Evolutionary conservation across 2,329 filamentous ascomycete species (phyloP).

Genomic region (Talaromyces sp.): DNA sequence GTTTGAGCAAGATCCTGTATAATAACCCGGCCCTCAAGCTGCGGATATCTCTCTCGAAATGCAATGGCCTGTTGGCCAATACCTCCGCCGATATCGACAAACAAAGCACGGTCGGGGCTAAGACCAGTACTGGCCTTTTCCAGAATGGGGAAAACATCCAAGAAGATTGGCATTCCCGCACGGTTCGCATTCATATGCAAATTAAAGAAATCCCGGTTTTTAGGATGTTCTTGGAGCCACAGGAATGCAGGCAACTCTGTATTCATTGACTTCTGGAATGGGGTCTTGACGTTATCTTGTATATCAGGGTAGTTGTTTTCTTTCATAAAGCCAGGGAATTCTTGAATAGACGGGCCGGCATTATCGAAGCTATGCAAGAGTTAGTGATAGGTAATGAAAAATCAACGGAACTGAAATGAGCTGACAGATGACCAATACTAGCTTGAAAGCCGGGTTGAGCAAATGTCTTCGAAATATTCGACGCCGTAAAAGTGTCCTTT

Average conservation of each 20-base stretch:
- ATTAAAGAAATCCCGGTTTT: conserved; percentile 15
- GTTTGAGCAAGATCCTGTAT: conserved; percentile 53
- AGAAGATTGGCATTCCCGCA: neutral
- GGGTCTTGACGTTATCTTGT: conserved; percentile 9
- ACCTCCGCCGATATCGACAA: conserved; percentile 49
- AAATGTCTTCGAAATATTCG: conserved; percentile 22
- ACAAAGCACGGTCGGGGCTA: neutral
- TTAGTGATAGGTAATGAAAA: conserved; percentile 7
- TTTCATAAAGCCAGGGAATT: neutral
- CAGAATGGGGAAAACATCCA: neutral
- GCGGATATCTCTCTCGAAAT: conserved; percentile 38
- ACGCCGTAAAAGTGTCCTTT: conserved; percentile 21
- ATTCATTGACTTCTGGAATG: conserved; percentile 25
- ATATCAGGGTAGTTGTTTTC: neutral
- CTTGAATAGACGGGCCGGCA: neutral
- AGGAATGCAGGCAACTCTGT: conserved; percentile 25
- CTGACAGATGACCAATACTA: conserved; percentile 24
- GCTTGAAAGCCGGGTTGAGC: conserved; percentile 14
- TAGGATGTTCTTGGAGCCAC: conserved; percentile 23
- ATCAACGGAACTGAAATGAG: neutral
- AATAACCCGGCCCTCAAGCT: conserved; percentile 46
- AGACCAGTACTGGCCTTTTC: neutral
- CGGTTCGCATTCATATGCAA: conserved; percentile 17
- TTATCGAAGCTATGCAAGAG: conserved; percentile 8
- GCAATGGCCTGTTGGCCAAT: conserved; percentile 44